Evolutionary conservation across 306 rosid species (phyloP), one percentile per base, ranked within the genome.

Genomic region (Cucumis cinereus): DNA sequence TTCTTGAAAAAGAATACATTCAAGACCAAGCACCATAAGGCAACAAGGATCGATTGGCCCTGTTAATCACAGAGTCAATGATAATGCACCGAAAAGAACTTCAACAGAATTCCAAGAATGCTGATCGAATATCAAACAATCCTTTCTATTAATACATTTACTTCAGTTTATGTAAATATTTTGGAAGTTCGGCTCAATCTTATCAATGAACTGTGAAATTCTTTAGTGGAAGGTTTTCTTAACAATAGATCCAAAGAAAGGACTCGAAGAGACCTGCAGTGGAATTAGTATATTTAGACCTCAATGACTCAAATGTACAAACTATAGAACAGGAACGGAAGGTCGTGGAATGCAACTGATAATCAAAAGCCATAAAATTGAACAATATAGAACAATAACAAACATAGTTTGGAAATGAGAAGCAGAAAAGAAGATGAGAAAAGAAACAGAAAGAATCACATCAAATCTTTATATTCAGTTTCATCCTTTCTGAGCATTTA

Each of bases 1-100:
- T 82, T 77, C 87, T 88, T 90, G 79, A 84, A 86, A 79, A 88
- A 80, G 79, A 87, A 64, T 74, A 86, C 78, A 84, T 69, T 78
- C 72, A 91, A 87, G 76, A 90, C 80, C 73, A 84, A 62, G 85
- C 88, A 77, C 90, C 86, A 91, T 79, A 82, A 89, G 74, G 85
- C 77, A 71, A 82, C 16, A 53, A 79, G 59, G 36, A 89, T 61
- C 14, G 91, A 86, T 73, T 72, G 75, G n/a, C 76, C 93, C 96
- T 93, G 92, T 81, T 52, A 36, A 76, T 66, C 76, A 19, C 33
- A 60, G 50, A 58, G 54, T 73, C 57, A 54, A 8, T 7, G 75
- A 73, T 47, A 71, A 67, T 74, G 60, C 50, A 53, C 54, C 45
- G 16, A 73, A n/a, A 50, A 81, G 43, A 45, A 43, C 45, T 30